Evolutionary conservation across 164 flowering plant species (phyloP), one percentile per base, ranked within the genome.

Genomic region (Buxus sempervirens): DNA sequence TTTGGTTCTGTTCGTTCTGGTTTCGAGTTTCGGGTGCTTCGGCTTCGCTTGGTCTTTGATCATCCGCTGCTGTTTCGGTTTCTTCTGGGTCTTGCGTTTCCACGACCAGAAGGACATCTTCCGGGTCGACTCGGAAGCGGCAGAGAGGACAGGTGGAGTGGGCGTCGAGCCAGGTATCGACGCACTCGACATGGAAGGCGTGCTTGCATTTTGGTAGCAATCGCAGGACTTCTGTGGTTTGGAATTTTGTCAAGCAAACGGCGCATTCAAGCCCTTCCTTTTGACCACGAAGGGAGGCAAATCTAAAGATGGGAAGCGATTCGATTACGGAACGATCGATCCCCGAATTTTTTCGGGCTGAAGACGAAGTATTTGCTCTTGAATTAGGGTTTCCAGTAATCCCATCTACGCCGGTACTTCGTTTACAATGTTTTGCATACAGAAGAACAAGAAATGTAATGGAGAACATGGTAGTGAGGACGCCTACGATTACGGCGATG

Each of bases 101-200:
- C 9, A 70, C 84, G 25, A 85, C 65, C 4, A 90, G 78, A 60
- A 91, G 86, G 14, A 90, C 69, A 70, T 94, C 98, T 66, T 91
- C 97, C 48, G 93, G 93, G 79, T 90, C 90, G 78, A 94, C 96
- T 53, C 93, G 82, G 85, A 70, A 85, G 3, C 98, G 89, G 69
- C 98, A 94, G 41, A 94, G 92, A 1, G 98, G 98, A 72, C 98
- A 94, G 1, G 97, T 94, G 28, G 98, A 90, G 75, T 91, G 98
- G 15, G 89, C 87, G 70, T 94, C 97, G 62, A 94, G 93, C 98
- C 98, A 94, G 0, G 93, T 90, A 67, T 94, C 98, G 48, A 94
- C 90, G 70, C 98, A 94, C 69, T 91, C 97, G 20, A 91, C 87
- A 66, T 94, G 98, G 72, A 94, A 94, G 7, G 91, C 98, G 82